Base-by-base conservation (phyloP, 139 green algal species). In the Haematococcus lacustris region DNA sequence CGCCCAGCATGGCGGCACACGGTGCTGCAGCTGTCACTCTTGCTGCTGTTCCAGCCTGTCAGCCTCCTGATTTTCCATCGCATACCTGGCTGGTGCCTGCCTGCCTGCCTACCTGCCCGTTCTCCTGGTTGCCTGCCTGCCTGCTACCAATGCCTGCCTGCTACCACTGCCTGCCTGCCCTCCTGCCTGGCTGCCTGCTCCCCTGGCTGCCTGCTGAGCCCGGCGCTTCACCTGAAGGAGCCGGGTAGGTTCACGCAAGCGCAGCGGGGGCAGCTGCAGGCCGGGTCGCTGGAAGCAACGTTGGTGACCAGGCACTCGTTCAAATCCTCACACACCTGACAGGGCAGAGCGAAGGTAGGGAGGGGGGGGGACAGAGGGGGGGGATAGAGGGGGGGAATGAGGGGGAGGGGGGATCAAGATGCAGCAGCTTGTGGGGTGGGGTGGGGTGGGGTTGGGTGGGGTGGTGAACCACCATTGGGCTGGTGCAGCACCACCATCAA, bases 191-290 rank as follows among this genome's bases (percentile, higher is more conserved):
- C 6, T 57, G 38, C 13, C 6, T 23, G 68, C 30, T 69, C 7
- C 34, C 6, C 23, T 32, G 30, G 21, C 3, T 62, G 63, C 63
- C 51, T 37, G 1, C 35, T 39, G 5, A 51, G 13, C 50, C 41
- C 39, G 9, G 38, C 0, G 1, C 28, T 79, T 82, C 75, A 93
- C 85, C 87, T 80, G 85, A 88, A 94, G n/a, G 78, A 75, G 35
- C 89, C 89, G 3, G 77, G 43, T 0, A 60, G 84, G 83, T 94
- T 91, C 59, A 92, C 73, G 84, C 89, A 94, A 1, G 85, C 88
- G 76, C 89, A 94, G 50, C 89, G 83, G 1, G 82, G 57, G 83
- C 89, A 94, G 30, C 76, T 82, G 85, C 89, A 94, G 2, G 78
- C 68, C 2, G 72, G 66, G 51, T 87, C 71, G 17, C 80, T 83